Evolutionary conservation across 2,329 filamentous ascomycete genomes (phyloP).

Genomic region (Fusarium anguioides): DNA sequence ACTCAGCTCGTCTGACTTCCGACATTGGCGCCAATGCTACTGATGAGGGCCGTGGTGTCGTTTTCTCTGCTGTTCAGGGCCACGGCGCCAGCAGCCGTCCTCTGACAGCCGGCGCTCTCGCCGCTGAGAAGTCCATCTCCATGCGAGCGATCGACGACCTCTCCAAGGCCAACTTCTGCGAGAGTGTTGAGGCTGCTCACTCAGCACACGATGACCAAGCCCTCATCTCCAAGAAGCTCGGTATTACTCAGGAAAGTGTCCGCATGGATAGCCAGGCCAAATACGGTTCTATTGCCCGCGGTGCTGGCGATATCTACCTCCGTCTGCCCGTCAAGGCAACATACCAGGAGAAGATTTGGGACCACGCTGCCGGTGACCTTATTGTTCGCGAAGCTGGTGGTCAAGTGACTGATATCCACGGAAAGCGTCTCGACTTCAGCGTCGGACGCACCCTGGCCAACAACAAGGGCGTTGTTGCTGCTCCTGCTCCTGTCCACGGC

Average conservation of each 20-base stretch:
- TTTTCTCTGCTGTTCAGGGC: constrained; percentile 86
- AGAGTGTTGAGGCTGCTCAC: constrained; percentile 94
- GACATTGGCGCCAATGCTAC: constrained; percentile 80
- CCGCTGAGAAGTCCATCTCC: constrained; percentile 70
- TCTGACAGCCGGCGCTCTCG: constrained; percentile 65
- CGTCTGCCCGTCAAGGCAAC: constrained; percentile 84
- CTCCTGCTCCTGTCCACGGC: constrained; percentile 78
- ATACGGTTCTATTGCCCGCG: constrained; percentile 93
- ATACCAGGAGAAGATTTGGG: constrained; percentile 99
- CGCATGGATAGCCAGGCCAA: constrained; percentile 99
- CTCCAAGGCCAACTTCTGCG: constrained; percentile 88
- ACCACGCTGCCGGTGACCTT: constrained; percentile 94
- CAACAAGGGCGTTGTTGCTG: constrained; percentile 95
- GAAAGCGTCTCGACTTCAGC: constrained; percentile 86
- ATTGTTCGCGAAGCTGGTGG: constrained; percentile 96
- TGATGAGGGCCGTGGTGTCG: constrained; percentile 82
- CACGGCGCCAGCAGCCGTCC: constrained; percentile 84
- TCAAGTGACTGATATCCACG: constrained; percentile 87
- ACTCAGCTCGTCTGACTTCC: constrained; percentile 68
- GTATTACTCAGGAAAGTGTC: constrained; percentile 89
- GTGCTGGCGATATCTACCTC: constrained; percentile 94
- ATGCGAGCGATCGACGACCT: constrained; percentile 85
- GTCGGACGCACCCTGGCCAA: constrained; percentile 84
- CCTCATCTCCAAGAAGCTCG: constrained; percentile 80
- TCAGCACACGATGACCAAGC: constrained; percentile 90